These are phyloP conservation scores for Craspedostauros australis DNA, from an alignment of 108 stramenopile species.

Conservation along the genomic window DNA sequence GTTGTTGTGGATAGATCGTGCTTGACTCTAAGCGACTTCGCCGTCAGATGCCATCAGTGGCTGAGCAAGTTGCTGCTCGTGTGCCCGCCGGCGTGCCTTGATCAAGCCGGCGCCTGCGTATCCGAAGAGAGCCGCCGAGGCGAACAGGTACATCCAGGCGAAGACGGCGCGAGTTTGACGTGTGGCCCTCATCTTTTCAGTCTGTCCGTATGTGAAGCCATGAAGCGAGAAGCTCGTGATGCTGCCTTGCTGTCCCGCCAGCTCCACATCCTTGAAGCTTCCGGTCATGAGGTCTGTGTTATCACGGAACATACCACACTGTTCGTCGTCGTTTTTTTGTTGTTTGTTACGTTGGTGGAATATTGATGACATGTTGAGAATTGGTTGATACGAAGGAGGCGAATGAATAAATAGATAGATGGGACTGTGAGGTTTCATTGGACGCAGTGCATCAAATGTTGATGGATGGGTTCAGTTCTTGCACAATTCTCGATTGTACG, in stretches of 20 bases:
- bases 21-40: too few relatives aligned
- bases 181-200: too few relatives aligned
- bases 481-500: not conserved
- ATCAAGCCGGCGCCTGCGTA: too few relatives aligned
- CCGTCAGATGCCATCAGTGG: too few relatives aligned
- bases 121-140: too few relatives aligned
- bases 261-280: constrained; percentile 21
- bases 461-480: not conserved
- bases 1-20: too few relatives aligned
- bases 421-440: not conserved
- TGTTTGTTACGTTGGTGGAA: too few relatives aligned
- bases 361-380: not conserved
- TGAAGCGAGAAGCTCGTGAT: not conserved
- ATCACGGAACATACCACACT: constrained; percentile 57
- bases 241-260: constrained; percentile 26
- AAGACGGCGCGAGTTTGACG: too few relatives aligned
- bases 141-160: too few relatives aligned
- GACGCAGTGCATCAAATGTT: not conserved
- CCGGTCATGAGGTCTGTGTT: constrained; percentile 48
- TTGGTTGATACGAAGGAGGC: not conserved
- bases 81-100: too few relatives aligned
- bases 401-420: not conserved
- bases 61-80: too few relatives aligned
- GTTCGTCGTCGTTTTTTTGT: too few relatives aligned
- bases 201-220: not conserved